Percentiles rank a stretch among this genome's conserved stretches.
Conservation (phyloP, 306 rosid species). For the Quercus glauca region DNA sequence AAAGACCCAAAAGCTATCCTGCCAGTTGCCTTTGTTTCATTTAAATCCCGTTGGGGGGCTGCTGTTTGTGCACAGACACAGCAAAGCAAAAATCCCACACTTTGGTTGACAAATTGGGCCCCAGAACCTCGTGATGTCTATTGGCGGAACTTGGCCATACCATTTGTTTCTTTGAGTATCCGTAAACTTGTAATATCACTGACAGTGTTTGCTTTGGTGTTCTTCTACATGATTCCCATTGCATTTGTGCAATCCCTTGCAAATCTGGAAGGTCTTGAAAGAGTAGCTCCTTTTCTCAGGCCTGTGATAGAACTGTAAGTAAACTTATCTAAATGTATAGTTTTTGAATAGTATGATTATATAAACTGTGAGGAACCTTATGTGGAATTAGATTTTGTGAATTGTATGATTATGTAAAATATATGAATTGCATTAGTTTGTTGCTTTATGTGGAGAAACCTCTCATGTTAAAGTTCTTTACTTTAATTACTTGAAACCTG, state of each 20-base stretch:
- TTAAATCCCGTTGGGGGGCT: constrained; percentile 92
- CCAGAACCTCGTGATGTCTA: constrained; percentile 90
- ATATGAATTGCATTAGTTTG: neutral
- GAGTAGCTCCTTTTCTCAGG: constrained; percentile 96
- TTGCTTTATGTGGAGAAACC: neutral
- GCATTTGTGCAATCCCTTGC: constrained; percentile 99
- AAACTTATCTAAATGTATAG: neutral
- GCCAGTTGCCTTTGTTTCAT: constrained; percentile 91
- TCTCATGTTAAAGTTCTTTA: neutral
- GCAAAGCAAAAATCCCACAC: constrained; percentile 89
- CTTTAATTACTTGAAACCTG: neutral
- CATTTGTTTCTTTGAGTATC: constrained; percentile 82
- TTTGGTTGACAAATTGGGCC: constrained; percentile 96
- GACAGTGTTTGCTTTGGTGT: constrained; percentile 80
- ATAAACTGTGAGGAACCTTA: too few species aligned
- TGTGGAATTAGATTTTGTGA: neutral
- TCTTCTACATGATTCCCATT: constrained; percentile 98
- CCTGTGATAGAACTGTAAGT: constrained; percentile 92
- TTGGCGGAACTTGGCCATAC: constrained; percentile 90
- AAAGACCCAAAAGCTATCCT: constrained; percentile 71
- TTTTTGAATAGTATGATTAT: neutral
- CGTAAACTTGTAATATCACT: constrained; percentile 65
- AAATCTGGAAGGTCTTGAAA: constrained; percentile 95
- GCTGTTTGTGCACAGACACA: constrained; percentile 98
- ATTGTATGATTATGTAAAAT: neutral